Percentiles rank a stretch among this genome's conserved stretches.
phyloP scores from a whole-genome alignment of 805 yeast species.

The Yamadazyma endophytica region DNA sequence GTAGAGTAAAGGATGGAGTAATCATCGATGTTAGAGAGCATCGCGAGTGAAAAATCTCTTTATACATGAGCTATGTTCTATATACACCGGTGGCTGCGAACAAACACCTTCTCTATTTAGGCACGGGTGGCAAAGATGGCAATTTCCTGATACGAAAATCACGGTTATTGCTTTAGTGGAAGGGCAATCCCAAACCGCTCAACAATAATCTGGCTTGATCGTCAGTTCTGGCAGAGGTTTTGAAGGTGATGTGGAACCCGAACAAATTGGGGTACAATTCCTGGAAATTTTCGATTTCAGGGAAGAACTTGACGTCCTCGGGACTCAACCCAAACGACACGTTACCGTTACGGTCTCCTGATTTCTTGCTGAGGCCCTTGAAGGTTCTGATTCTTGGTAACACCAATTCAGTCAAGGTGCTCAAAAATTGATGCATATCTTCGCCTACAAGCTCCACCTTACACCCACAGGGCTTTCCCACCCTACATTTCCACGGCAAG shows the following conservation, averaged over 20 bases:
- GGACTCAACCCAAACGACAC: conserved; percentile 79
- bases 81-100: too few species aligned
- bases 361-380: conserved; percentile 64
- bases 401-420: conserved; percentile 86
- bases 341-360: conserved; percentile 86
- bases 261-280: conserved; percentile 85
- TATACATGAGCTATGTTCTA: too few species aligned
- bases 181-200: conserved; percentile 80
- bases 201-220: conserved; percentile 82
- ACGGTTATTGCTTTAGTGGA: too few species aligned
- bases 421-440: conserved; percentile 78
- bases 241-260: conserved; percentile 81
- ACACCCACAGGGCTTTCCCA: conserved; percentile 90
- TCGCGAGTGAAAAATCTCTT: not conserved
- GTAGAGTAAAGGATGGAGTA: conserved; percentile 44
- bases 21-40: conserved; percentile 38
- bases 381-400: conserved; percentile 90
- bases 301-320: conserved; percentile 77
- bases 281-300: conserved; percentile 87
- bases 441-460: conserved; percentile 72
- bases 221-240: conserved; percentile 87
- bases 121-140: too few species aligned
- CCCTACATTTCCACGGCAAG: conserved; percentile 80
- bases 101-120: too few species aligned
- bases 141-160: too few species aligned